A percentile compares a stretch with the other conserved stretches of the same genome.
phyloP scores from a whole-genome alignment of 148 eudicot species.

The Cornus florida region DNA sequence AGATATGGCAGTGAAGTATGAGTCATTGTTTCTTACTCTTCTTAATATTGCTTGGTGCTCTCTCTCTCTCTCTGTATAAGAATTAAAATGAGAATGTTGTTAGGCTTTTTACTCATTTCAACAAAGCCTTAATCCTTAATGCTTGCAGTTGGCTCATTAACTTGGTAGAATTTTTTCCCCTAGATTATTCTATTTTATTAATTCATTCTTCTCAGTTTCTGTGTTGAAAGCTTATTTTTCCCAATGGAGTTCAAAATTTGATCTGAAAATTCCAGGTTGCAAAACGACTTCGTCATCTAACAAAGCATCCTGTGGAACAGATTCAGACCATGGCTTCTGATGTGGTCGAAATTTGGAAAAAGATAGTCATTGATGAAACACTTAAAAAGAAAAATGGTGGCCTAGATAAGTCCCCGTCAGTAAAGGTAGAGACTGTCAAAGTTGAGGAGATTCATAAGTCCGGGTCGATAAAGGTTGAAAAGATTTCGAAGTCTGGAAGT shows the following conservation, averaged over 20 bases:
- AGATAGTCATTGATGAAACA: slow-evolving; percentile 22
- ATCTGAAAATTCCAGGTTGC: slow-evolving; percentile 23
- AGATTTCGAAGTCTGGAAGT: not conserved
- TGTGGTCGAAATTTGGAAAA: slow-evolving; percentile 29
- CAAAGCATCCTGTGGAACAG: slow-evolving; percentile 24
- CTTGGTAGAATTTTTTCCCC: too few relatives aligned
- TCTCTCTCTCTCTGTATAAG: too few relatives aligned
- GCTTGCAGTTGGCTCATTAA: not conserved
- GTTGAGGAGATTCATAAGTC: slow-evolving; percentile 15
- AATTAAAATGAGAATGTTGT: not conserved
- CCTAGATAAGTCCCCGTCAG: slow-evolving; percentile 4
- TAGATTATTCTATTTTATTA: too few relatives aligned
- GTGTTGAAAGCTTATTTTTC: not conserved
- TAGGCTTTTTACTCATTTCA: not conserved
- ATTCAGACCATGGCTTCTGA: slow-evolving; percentile 24
- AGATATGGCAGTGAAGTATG: too few relatives aligned
- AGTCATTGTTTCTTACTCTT: not conserved
- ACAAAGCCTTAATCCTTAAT: not conserved
- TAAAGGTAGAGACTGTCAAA: slow-evolving; percentile 16
- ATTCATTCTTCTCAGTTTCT: not conserved
- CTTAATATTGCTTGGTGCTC: not conserved
- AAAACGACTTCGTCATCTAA: slow-evolving; percentile 24
- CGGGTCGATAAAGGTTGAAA: slow-evolving; percentile 11
- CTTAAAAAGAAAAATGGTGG: slow-evolving; percentile 23
- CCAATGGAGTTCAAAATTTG: not conserved